Evolutionary conservation across 352 stramenopile species (phyloP), one percentile per base, ranked within the genome.

Genomic region (Phytophthora constricta): DNA sequence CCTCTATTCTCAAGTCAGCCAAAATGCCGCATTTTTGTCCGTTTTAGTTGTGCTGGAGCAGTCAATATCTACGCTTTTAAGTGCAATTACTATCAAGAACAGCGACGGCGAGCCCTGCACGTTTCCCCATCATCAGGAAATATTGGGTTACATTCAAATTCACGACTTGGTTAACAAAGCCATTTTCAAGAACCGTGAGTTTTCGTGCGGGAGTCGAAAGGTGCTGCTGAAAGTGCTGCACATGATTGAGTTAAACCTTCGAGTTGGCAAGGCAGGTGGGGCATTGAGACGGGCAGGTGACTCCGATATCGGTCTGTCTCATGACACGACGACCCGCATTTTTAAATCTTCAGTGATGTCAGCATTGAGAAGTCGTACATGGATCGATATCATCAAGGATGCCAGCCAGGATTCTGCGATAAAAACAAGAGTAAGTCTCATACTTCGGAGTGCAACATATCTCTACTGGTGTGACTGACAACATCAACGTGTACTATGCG

Each of bases 191-290:
- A 60, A 66, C 41, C 59, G 61, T 28, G 57, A 82, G 55, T 64
- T 80, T 20, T 79, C 62, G 26, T 89, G 76, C 67, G 61, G 72
- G 4, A 70, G 45, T 28, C 58, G 65, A 33, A 78, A 73, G 46
- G 68, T 84, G 58, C 28, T 85, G 51, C n/a, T 76, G 10, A 86
- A 82, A 28, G 28, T 81, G 19, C 55, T 89, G 25, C 76, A 76
- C 33, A 74, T 77, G n/a, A 77, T 85, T 27, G 80, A 89, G 47
- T 37, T 76, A 27, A 63, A 58, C 10, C 33, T 89, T 13, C 77
- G 80, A 9, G 70, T 89, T 46, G 80, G 72, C 17, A 85, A 78
- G 60, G 67, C 62, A 16, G 72, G 73, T 64, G 70, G 66, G 8
- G 25, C 59, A 4, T 23, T 75, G 53, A 57, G 53, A 64, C 77